Conservation (phyloP, 1,139 yeast species). For the Yamadazyma membranifaciens region DNA sequence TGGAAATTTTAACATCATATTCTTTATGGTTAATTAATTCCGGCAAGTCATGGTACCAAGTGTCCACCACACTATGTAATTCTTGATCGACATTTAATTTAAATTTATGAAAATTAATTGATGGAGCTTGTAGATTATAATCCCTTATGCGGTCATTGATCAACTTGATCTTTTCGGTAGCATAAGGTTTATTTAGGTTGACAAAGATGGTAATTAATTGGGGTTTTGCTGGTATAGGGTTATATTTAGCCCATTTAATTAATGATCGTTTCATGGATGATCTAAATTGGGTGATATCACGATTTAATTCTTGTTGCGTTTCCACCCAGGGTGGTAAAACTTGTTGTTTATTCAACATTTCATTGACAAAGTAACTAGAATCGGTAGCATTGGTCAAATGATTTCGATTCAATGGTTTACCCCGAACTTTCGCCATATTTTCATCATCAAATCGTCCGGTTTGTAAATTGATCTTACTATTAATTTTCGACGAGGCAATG, state of each 20-base stretch:
- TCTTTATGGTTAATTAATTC: constrained; percentile 9
- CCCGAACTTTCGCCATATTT: constrained; percentile 52
- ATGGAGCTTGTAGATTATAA: constrained; percentile 80
- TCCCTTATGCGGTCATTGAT: constrained; percentile 64
- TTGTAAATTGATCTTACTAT: constrained; percentile 60
- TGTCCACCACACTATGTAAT: constrained; percentile 22
- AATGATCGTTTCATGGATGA: constrained; percentile 37
- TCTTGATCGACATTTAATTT: constrained; percentile 58
- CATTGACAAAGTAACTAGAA: constrained; percentile 43
- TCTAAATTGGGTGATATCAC: constrained; percentile 47
- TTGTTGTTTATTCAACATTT: constrained; percentile 70
- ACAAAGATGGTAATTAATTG: constrained; percentile 1
- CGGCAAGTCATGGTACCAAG: constrained; percentile 14
- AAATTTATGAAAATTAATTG: constrained; percentile 62
- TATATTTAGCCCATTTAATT: constrained; percentile 16
- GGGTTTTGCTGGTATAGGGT: constrained; percentile 5
- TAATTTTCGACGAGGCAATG: constrained; percentile 72
- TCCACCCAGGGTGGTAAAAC: constrained; percentile 90
- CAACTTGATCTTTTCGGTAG: constrained; percentile 41
- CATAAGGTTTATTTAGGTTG: constrained; percentile 24
- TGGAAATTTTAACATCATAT: constrained; percentile 5
- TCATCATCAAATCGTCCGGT: constrained; percentile 63
- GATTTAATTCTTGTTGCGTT: constrained; percentile 60
- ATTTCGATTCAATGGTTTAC: constrained; percentile 53
- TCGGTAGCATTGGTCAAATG: constrained; percentile 60